Evolutionary conservation across 805 yeast species (phyloP), one percentile per base, ranked within the genome.

Genomic region (Saccharomycopsis microspora): DNA sequence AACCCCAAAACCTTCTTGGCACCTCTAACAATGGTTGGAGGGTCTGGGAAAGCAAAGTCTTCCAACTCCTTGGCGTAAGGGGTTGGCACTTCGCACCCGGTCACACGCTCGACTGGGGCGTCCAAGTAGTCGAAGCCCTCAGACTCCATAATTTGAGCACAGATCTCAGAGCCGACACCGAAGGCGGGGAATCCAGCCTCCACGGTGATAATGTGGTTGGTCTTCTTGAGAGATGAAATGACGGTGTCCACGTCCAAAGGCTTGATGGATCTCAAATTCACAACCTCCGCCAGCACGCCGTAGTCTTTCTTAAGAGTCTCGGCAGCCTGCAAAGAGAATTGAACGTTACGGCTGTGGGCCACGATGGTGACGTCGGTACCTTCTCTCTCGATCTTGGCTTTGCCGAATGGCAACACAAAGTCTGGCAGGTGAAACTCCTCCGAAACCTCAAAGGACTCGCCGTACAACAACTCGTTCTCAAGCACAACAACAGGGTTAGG

Each of bases 41-140:
- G 75, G 66, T 89, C 96, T 68, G 99, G 99, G 96, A 93, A 93
- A 48, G 97, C 96, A 64, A 93, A 85, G 72, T 85, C 94, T 79
- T 93, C 99, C 65, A 93, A 78, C 71, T 83, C 89, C 68, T 80
- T 78, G 59, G 96, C 96, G 65, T 93, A 93, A 56, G 99, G 99
- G 58, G 98, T 93, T 68, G 99, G 99, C 33, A 89, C 97, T 73
- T 93, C 99, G 64, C 97, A 95, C 68, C 98, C 98, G 51, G 98
- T 93, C 61, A 89, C 90, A 76, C 99, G 87, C 73, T 83, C 95
- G 57, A 93, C 86, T 59, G 99, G 99, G 53, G 97, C 95, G 70
- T 93, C 99, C 64, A 93, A 78, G 78, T 88, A 86, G 70, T 93
- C 98, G 58, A 93, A 93, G 46, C 95, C 97, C 70, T 89, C 97